Evolutionary conservation across 2,329 filamentous ascomycete species (phyloP).

Genomic region (Colletotrichum sp.): DNA sequence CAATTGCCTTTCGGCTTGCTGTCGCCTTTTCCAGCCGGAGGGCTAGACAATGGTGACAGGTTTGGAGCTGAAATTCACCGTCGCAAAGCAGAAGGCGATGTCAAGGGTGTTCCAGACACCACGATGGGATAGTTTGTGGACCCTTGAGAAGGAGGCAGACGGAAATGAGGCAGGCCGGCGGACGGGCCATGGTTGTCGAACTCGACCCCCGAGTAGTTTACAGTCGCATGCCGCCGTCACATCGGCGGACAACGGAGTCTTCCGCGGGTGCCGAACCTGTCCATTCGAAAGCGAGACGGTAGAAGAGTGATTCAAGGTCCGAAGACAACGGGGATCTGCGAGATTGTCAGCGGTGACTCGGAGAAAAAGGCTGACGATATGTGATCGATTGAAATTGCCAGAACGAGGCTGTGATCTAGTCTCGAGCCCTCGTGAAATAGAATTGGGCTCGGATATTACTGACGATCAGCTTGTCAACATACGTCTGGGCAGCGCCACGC

Average conservation of each 20-base stretch:
- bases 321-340: not conserved
- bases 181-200: not conserved
- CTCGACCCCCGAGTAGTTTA: not conserved
- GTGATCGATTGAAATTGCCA: not conserved
- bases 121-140: not conserved
- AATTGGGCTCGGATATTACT: not conserved
- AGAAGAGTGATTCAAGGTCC: not conserved
- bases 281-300: not conserved
- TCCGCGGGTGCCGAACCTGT: not conserved
- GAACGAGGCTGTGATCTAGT: not conserved
- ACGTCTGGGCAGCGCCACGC: not conserved
- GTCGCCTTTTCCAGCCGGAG: not conserved
- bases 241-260: not conserved
- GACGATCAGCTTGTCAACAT: not conserved
- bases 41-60: not conserved
- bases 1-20: not conserved
- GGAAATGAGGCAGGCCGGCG: not conserved
- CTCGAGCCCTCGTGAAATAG: not conserved
- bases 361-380: not conserved
- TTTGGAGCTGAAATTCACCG: not conserved
- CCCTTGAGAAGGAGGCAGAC: not conserved
- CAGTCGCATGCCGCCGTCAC: not conserved
- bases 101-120: not conserved
- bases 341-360: not conserved
- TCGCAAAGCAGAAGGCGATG: not conserved